phyloP scores from a whole-genome alignment of 139 green algal genomes.

The Chlorokybus atmophyticus region DNA sequence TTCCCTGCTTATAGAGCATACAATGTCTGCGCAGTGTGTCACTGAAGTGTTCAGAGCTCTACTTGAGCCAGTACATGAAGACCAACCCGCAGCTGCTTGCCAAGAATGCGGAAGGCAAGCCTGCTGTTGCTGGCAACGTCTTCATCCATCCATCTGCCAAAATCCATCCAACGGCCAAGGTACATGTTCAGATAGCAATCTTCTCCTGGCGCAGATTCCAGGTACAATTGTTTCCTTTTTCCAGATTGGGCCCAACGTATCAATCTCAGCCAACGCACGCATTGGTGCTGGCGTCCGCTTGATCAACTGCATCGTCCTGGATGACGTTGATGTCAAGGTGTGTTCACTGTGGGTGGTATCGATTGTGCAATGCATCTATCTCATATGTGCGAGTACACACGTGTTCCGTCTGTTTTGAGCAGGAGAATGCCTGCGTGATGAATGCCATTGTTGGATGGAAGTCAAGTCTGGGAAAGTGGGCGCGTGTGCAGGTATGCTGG shows the following conservation, averaged over 20 bases:
- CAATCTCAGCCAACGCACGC: constrained; percentile 20
- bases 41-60: constrained; percentile 28
- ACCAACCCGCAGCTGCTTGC: constrained; percentile 12
- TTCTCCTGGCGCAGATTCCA: not conserved
- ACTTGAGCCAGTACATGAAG: constrained; percentile 23
- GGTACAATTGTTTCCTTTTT: not conserved
- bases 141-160: constrained; percentile 36
- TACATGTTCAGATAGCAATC: not conserved
- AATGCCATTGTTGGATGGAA: constrained; percentile 33
- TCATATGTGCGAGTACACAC: too few relatives aligned
- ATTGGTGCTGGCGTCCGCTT: constrained; percentile 25
- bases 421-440: constrained; percentile 31
- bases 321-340: constrained; percentile 34
- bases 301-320: constrained; percentile 33
- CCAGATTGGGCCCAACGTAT: constrained; percentile 32
- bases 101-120: not conserved
- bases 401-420: too few relatives aligned
- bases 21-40: constrained; percentile 17
- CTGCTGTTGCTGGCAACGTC: constrained; percentile 25
- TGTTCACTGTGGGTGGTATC: too few relatives aligned
- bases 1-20: too few relatives aligned
- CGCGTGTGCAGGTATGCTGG: constrained; percentile 18
- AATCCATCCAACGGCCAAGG: constrained; percentile 28
- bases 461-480: constrained; percentile 24
- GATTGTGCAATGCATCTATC: too few relatives aligned